Evolutionary conservation across 148 eudicot genomes (phyloP).

Genomic region (Nyssa sinensis): DNA sequence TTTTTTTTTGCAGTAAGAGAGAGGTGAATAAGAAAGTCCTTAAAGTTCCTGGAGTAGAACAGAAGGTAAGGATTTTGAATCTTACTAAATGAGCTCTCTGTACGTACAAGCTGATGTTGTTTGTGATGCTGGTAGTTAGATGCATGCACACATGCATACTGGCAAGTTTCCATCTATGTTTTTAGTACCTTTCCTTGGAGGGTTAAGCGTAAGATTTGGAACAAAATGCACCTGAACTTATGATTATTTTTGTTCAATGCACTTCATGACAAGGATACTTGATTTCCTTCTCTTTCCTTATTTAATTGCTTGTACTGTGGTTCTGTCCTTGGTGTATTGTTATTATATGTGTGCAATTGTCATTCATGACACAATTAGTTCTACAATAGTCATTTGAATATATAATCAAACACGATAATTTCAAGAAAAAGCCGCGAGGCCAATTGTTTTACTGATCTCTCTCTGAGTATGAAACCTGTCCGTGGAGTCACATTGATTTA

Average conservation of each 20-base stretch:
- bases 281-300: background rate
- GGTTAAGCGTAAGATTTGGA: background rate
- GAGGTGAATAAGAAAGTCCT: slow-evolving; percentile 98
- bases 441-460: background rate
- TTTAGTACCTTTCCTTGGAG: background rate
- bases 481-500: background rate
- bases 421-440: too few species aligned
- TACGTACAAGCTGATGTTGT: background rate
- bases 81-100: background rate
- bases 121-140: slow-evolving; percentile 5
- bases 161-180: too few species aligned
- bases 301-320: background rate
- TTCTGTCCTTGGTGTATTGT: background rate
- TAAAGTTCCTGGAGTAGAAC: slow-evolving; percentile 94
- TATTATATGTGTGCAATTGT: background rate
- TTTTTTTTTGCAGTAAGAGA: slow-evolving; percentile 71
- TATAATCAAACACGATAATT: background rate
- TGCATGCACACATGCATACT: background rate
- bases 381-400: background rate
- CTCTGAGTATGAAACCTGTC: background rate
- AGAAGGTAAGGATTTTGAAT: slow-evolving; percentile 53
- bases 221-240: background rate
- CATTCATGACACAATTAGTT: background rate
- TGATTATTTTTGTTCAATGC: background rate
- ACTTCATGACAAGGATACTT: background rate